Conservation (phyloP, 257 asterid genomes). For the Penstemon barbatus region DNA sequence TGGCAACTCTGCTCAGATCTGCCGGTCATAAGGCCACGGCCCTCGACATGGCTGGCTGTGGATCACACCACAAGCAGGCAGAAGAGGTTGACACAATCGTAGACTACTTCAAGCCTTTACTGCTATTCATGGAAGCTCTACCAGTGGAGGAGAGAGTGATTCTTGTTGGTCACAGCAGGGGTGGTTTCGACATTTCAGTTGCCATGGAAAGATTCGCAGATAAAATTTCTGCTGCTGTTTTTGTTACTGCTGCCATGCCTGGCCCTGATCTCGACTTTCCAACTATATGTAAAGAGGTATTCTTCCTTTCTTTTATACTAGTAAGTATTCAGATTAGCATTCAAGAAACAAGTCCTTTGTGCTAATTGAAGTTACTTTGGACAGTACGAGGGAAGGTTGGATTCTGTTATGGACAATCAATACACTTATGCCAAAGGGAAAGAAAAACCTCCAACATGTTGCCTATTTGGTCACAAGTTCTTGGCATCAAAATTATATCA, state of each 20-base stretch:
- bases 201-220: conserved; percentile 42
- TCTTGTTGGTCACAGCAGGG: conserved; percentile 40
- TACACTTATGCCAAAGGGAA: conserved; percentile 24
- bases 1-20: conserved; percentile 36
- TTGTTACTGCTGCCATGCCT: conserved; percentile 33
- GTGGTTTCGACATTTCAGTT: conserved; percentile 35
- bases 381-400: conserved; percentile 33
- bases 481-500: conserved; percentile 39
- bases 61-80: conserved; percentile 28
- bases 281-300: conserved; percentile 29
- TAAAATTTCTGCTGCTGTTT: conserved; percentile 35
- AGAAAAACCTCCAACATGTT: conserved; percentile 35
- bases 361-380: background rate
- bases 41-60: conserved; percentile 42
- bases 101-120: conserved; percentile 36
- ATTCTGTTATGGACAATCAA: conserved; percentile 32
- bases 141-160: conserved; percentile 29
- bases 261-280: conserved; percentile 29
- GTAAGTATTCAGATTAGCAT: background rate
- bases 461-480: conserved; percentile 37
- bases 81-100: conserved; percentile 18
- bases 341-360: background rate
- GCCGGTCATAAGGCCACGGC: conserved; percentile 32
- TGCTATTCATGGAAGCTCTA: conserved; percentile 35
- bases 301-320: background rate